phyloP scores from a whole-genome alignment of 2,329 filamentous ascomycete genomes.

The Sarocladium kiliense region DNA sequence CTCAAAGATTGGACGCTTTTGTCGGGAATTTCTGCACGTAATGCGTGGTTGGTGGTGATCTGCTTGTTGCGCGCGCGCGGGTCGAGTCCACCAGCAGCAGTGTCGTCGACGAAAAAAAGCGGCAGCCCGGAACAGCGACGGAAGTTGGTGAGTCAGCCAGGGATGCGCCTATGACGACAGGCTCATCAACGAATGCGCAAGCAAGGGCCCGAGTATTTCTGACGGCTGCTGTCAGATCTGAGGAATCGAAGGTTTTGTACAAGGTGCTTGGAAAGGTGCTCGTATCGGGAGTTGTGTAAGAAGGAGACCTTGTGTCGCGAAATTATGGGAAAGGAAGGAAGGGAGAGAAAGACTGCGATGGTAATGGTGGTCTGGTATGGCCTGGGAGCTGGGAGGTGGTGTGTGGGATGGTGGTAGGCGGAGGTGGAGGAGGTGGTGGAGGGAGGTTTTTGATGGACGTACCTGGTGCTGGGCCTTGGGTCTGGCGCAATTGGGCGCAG shows the following conservation, averaged over 20 bases:
- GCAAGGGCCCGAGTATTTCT: not conserved
- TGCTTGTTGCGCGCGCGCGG: not conserved
- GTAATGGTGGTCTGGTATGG: constrained; percentile 3
- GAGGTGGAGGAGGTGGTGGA: constrained; percentile 2
- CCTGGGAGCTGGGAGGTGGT: constrained; percentile 3
- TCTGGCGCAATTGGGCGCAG: constrained; percentile 7
- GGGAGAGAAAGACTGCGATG: constrained; percentile 1
- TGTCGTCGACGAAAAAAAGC: constrained; percentile 7
- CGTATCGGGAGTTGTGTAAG: not conserved
- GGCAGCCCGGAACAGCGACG: not conserved
- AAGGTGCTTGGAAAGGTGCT: not conserved
- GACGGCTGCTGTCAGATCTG: not conserved
- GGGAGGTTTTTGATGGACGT: constrained; percentile 3
- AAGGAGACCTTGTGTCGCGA: not conserved
- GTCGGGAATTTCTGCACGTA: not conserved
- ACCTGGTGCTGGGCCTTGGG: constrained; percentile 1
- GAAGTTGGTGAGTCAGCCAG: constrained; percentile 7
- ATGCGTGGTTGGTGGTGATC: not conserved
- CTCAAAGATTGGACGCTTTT: not conserved
- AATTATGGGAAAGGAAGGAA: constrained; percentile 8
- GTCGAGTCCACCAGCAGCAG: constrained; percentile 3
- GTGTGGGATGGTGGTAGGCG: constrained; percentile 7
- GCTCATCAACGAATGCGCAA: not conserved
- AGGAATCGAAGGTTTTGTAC: not conserved
- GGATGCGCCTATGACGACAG: constrained; percentile 4